Evolutionary conservation across 257 asterid species (phyloP).

Genomic region (Knoxia roxburghii): DNA sequence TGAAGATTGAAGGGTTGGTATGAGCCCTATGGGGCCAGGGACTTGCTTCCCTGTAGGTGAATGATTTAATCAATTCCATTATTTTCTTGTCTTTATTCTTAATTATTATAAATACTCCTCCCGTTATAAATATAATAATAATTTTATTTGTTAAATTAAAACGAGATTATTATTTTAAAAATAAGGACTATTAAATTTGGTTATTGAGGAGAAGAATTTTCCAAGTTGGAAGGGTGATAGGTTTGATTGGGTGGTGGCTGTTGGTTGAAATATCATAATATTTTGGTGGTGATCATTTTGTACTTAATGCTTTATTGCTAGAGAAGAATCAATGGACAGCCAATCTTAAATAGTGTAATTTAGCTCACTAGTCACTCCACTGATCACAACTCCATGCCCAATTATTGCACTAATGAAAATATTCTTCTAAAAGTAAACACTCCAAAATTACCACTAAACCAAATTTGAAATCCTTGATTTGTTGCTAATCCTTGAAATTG

Average conservation of each 20-base stretch:
- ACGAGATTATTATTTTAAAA: too few relatives aligned
- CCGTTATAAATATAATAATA: too few relatives aligned
- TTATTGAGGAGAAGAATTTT: neutral
- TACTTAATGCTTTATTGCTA: neutral
- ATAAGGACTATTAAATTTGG: too few relatives aligned
- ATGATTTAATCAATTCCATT: neutral
- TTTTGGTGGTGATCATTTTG: conserved; percentile 5
- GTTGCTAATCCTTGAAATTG: too few relatives aligned
- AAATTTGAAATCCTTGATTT: conserved; percentile 1
- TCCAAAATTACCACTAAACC: neutral
- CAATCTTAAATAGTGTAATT: neutral
- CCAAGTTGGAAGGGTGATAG: neutral
- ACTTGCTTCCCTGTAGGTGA: neutral
- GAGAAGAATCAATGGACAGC: conserved; percentile 7
- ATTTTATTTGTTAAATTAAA: too few relatives aligned
- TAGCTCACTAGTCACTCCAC: conserved; percentile 9
- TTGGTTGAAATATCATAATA: conserved; percentile 13
- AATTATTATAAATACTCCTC: too few relatives aligned
- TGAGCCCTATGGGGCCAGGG: neutral
- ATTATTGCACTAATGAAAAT: conserved; percentile 7
- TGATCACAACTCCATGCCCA: conserved; percentile 7
- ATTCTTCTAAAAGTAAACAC: conserved; percentile 6
- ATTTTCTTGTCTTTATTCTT: neutral
- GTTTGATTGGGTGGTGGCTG: conserved; percentile 10
- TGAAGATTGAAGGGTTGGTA: neutral